phyloP scores from a whole-genome alignment of 352 stramenopile genomes.

The Achlya hypogyna region DNA sequence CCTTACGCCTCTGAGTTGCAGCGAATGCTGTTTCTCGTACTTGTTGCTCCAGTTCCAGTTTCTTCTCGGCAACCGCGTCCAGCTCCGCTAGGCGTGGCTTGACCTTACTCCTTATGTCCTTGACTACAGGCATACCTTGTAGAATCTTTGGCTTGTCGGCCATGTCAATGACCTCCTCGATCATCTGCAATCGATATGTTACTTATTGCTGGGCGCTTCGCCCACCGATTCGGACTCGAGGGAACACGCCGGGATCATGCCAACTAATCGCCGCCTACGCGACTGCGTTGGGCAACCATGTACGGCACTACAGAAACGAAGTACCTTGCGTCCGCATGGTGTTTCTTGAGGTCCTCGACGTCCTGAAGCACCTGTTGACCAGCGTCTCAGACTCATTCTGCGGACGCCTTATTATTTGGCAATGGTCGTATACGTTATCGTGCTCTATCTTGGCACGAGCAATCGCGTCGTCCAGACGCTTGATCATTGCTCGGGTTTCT shows the following conservation, averaged over 20 bases:
- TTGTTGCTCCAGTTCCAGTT: constrained; percentile 12
- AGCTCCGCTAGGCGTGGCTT: not conserved
- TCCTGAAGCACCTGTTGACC: not conserved
- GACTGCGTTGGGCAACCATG: not conserved
- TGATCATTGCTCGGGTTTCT: not conserved
- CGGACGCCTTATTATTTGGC: not conserved
- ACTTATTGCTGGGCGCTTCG: not conserved
- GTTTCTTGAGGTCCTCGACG: not conserved
- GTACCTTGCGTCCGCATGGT: not conserved
- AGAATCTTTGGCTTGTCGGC: not conserved
- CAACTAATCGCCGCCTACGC: not conserved
- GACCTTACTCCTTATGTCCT: not conserved
- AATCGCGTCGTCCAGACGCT: not conserved
- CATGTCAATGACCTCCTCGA: not conserved
- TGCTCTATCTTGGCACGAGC: not conserved
- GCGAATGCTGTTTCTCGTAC: not conserved
- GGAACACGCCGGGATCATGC: not conserved
- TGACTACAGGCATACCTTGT: not conserved
- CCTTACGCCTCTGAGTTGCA: not conserved
- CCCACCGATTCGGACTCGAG: not conserved
- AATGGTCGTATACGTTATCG: no score
- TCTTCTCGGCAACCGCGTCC: not conserved
- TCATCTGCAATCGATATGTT: not conserved
- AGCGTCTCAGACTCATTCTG: not conserved
- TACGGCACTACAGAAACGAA: no score